A percentile compares a stretch with the other conserved stretches of the same genome.
Evolutionary conservation across 345 rosid genomes (phyloP).

Genomic region (Linum trigynum): DNA sequence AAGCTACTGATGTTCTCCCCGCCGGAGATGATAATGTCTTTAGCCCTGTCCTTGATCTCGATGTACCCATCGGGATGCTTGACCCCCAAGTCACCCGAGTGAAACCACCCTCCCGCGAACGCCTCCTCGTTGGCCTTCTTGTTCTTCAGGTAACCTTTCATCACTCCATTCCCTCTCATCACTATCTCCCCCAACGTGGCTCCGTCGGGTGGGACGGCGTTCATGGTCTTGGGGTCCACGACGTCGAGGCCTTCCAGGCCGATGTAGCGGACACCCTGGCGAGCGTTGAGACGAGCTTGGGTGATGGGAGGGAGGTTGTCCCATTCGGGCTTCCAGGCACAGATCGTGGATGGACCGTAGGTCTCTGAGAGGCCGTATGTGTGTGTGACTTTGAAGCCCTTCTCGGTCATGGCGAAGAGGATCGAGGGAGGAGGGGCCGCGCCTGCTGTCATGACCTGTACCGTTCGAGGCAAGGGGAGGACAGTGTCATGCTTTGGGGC

Average conservation of each 20-base stretch:
- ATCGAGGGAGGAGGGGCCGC: conserved; percentile 85
- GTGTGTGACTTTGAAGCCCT: conserved; percentile 75
- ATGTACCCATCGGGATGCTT: conserved; percentile 80
- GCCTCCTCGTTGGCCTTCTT: conserved; percentile 68
- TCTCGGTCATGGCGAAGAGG: conserved; percentile 58
- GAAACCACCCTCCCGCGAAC: conserved; percentile 87
- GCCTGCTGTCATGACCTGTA: conserved; percentile 83
- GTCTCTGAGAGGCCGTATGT: conserved; percentile 91
- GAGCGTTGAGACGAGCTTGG: conserved; percentile 79
- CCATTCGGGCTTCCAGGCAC: conserved; percentile 96
- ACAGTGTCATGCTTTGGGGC: conserved; percentile 61
- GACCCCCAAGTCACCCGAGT: conserved; percentile 77
- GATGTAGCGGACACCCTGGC: conserved; percentile 75
- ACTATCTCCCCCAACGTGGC: conserved; percentile 76
- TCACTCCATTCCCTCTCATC: conserved; percentile 66
- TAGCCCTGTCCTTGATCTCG: conserved; percentile 81
- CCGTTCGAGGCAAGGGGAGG: conserved; percentile 73
- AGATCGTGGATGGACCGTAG: conserved; percentile 72
- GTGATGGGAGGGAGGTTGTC: conserved; percentile 55
- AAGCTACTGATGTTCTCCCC: conserved; percentile 93
- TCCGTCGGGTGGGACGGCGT: conserved; percentile 76
- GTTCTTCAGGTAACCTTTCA: conserved; percentile 87
- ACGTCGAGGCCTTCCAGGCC: conserved; percentile 69
- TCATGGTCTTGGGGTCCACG: conserved; percentile 44
- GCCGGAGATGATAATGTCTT: conserved; percentile 86